These are phyloP conservation scores for Plectosphaerella sp. DNA, from an alignment of 2,329 filamentous ascomycete species.

Conservation along the genomic window DNA sequence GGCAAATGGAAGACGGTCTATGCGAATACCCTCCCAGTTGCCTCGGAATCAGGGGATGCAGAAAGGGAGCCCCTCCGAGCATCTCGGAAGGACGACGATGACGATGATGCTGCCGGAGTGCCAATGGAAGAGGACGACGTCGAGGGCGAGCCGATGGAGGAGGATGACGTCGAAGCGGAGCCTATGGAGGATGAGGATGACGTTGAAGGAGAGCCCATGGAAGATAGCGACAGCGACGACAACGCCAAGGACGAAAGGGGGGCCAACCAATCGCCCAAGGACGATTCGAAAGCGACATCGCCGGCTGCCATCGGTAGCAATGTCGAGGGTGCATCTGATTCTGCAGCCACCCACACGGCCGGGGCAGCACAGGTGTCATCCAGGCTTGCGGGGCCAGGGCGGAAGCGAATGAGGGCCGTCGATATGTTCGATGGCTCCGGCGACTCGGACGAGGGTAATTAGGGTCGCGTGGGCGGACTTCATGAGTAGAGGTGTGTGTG, in stretches of 20 bases:
- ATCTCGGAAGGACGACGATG: background rate
- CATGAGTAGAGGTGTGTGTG: background rate
- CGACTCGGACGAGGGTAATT: slow-evolving; percentile 31
- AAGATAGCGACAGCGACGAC: slow-evolving; percentile 45
- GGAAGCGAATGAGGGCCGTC: slow-evolving; percentile 68
- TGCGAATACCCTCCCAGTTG: slow-evolving; percentile 14
- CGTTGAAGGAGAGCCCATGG: slow-evolving; percentile 30
- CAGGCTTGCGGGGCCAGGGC: slow-evolving; percentile 26
- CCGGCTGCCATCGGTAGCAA: slow-evolving; percentile 11
- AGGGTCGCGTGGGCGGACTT: background rate
- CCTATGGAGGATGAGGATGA: slow-evolving; percentile 35
- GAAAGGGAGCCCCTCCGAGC: slow-evolving; percentile 30
- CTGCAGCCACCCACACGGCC: slow-evolving; percentile 1
- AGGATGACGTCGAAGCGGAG: slow-evolving; percentile 35
- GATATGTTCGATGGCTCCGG: slow-evolving; percentile 87
- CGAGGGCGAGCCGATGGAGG: slow-evolving; percentile 37
- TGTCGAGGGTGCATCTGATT: background rate
- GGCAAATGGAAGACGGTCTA: slow-evolving; percentile 50
- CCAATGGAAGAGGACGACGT: slow-evolving; percentile 39
- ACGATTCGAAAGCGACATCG: slow-evolving; percentile 3
- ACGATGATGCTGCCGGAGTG: slow-evolving; percentile 11
- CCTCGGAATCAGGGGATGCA: slow-evolving; percentile 27
- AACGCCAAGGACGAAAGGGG: slow-evolving; percentile 39
- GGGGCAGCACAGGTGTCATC: slow-evolving; percentile 17
- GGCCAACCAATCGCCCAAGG: background rate